Evolutionary conservation across 2,329 filamentous ascomycete species (phyloP).

Genomic region (Phialophora chinensis): DNA sequence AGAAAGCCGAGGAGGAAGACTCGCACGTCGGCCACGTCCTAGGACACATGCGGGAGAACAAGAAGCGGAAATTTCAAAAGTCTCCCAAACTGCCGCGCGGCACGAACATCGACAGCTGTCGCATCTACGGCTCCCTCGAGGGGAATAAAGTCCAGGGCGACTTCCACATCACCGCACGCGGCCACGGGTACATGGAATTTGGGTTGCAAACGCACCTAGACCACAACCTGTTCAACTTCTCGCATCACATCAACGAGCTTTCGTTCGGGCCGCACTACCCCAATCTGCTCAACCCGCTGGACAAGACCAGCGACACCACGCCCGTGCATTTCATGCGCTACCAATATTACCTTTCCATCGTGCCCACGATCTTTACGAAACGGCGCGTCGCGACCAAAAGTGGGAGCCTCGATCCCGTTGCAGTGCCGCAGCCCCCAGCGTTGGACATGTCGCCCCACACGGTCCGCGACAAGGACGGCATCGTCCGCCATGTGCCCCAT

Average conservation of each 20-base stretch:
- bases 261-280: conserved; percentile 98
- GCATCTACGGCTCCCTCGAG: conserved; percentile 86
- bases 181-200: conserved; percentile 89
- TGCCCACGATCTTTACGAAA: conserved; percentile 89
- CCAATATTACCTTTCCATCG: conserved; percentile 95
- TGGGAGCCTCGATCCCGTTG: conserved; percentile 50
- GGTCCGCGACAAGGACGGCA: conserved; percentile 43
- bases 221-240: conserved; percentile 95
- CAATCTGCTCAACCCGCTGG: conserved; percentile 88
- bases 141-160: conserved; percentile 97
- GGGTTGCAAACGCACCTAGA: conserved; percentile 73
- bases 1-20: conserved; percentile 64
- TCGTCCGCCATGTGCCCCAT: conserved; percentile 34
- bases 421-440: conserved; percentile 45
- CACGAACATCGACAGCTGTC: conserved; percentile 73
- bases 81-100: conserved; percentile 69
- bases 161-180: conserved; percentile 94
- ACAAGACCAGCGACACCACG: conserved; percentile 83
- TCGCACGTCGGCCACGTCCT: conserved; percentile 93
- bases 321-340: conserved; percentile 85
- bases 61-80: conserved; percentile 69
- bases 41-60: conserved; percentile 71
- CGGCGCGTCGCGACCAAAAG: conserved; percentile 42
- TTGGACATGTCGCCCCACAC: conserved; percentile 43
- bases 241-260: conserved; percentile 92